phyloP scores from a whole-genome alignment of 164 flowering plant genomes.

The Kingdonia uniflora region DNA sequence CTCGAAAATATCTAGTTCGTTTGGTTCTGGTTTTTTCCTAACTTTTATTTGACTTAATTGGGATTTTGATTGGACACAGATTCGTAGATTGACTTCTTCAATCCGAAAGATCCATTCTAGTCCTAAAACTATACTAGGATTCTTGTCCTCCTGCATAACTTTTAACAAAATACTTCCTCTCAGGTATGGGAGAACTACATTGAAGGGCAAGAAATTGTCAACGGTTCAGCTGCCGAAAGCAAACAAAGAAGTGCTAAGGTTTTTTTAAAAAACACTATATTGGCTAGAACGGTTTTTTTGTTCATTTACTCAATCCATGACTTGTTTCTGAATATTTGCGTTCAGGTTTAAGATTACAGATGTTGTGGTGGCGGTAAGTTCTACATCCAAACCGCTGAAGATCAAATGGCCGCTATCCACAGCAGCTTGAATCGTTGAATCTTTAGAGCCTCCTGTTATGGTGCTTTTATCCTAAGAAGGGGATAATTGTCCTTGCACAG shows the following conservation, averaged over 20 bases:
- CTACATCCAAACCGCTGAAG: conserved; percentile 78
- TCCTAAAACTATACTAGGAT: no score
- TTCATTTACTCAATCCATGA: not conserved
- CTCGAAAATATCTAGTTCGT: no score
- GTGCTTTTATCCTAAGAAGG: conserved; percentile 90
- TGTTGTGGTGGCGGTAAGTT: conserved; percentile 88
- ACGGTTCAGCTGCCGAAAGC: conserved; percentile 47
- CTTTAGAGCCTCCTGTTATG: conserved; percentile 75
- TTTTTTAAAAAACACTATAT: not conserved
- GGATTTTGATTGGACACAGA: no score
- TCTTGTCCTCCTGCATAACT: no score
- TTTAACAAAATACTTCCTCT: conserved; percentile 5
- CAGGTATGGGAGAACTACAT: conserved; percentile 96
- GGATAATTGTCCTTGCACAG: conserved; percentile 84
- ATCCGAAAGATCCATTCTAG: no score
- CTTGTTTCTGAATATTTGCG: not conserved
- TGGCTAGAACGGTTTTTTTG: not conserved
- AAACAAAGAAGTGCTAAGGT: conserved; percentile 88
- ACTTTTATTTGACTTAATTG: no score
- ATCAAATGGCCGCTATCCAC: conserved; percentile 62
- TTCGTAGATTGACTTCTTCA: no score
- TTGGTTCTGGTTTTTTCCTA: no score
- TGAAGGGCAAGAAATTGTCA: conserved; percentile 79
- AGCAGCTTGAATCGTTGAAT: conserved; percentile 68
- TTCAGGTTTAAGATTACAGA: conserved; percentile 86